These are phyloP conservation scores for Suhomyces bribrorum DNA, from an alignment of 1,139 yeast species.

Conservation along the genomic window DNA sequence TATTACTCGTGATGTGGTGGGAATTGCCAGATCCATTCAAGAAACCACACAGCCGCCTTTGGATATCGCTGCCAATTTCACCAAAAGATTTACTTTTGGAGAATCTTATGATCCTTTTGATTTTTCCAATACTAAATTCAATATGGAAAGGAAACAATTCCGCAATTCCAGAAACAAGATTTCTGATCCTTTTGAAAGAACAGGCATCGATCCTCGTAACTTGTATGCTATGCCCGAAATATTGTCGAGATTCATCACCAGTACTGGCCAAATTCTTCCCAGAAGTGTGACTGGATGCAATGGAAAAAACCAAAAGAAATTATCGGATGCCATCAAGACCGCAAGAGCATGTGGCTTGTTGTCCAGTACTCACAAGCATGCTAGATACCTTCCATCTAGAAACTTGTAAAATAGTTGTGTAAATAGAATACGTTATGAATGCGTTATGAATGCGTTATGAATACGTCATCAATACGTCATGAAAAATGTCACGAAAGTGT, in stretches of 20 bases:
- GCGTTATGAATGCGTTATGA: no score
- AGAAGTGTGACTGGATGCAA: slow-evolving; percentile 68
- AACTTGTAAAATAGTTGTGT: slow-evolving; percentile 25
- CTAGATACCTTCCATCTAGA: slow-evolving; percentile 43
- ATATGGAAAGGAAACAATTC: slow-evolving; percentile 35
- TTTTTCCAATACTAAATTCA: slow-evolving; percentile 58
- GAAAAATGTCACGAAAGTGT: no score
- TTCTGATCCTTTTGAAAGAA: slow-evolving; percentile 49
- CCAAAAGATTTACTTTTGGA: slow-evolving; percentile 44
- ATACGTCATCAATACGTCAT: no score
- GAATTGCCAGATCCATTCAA: slow-evolving; percentile 33
- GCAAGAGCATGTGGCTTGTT: slow-evolving; percentile 69
- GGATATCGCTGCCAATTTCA: slow-evolving; percentile 32
- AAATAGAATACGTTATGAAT: slow-evolving; percentile 2
- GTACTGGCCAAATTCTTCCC: slow-evolving; percentile 68
- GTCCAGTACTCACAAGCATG: slow-evolving; percentile 61
- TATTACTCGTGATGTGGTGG: slow-evolving; percentile 27
- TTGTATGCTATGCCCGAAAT: slow-evolving; percentile 67
- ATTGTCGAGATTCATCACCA: slow-evolving; percentile 56
- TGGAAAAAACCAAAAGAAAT: slow-evolving; percentile 59
- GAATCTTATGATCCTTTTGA: slow-evolving; percentile 73
- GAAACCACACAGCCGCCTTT: slow-evolving; percentile 29
- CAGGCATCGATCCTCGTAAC: slow-evolving; percentile 63
- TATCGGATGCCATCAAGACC: slow-evolving; percentile 67
- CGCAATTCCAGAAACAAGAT: slow-evolving; percentile 18